phyloP scores from a whole-genome alignment of 371 early-diverging fungal species.

The Amoeboradix gromovi region DNA sequence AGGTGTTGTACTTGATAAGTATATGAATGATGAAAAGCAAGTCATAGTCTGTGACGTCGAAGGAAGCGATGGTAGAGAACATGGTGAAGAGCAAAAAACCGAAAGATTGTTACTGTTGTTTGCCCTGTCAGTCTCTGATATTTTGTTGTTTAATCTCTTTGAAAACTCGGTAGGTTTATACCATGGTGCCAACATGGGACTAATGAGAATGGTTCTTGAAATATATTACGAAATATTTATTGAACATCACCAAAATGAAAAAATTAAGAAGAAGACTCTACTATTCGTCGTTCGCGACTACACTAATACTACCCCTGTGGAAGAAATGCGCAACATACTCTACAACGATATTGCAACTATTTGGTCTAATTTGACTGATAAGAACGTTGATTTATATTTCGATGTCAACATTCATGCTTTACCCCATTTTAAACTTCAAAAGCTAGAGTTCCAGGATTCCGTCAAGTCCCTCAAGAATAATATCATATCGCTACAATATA shows the following conservation, averaged over 20 bases:
- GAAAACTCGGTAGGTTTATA: conserved; percentile 89
- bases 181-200: conserved; percentile 94
- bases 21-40: conserved; percentile 15
- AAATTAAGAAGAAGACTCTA: conserved; percentile 29
- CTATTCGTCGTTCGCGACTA: conserved; percentile 88
- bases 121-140: conserved; percentile 75
- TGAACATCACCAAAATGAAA: conserved; percentile 9
- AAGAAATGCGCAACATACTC: conserved; percentile 42
- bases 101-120: conserved; percentile 89
- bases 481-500: conserved; percentile 61
- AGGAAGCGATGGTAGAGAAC: conserved; percentile 90
- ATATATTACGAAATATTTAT: conserved; percentile 74
- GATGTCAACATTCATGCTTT: conserved; percentile 4
- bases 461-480: conserved; percentile 25
- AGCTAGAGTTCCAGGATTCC: conserved; percentile 20
- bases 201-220: conserved; percentile 87
- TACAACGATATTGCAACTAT: conserved; percentile 51
- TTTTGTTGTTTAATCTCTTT: conserved; percentile 86
- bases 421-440: conserved; percentile 14
- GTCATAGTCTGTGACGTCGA: conserved; percentile 89
- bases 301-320: conserved; percentile 55
- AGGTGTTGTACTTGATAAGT: background rate
- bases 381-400: conserved; percentile 6
- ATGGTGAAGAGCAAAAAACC: conserved; percentile 93
- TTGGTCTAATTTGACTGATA: conserved; percentile 60